These are phyloP conservation scores for Naganishia vishniacii DNA, from an alignment of 768 basidiomycete genomes.

Conservation along the genomic window DNA sequence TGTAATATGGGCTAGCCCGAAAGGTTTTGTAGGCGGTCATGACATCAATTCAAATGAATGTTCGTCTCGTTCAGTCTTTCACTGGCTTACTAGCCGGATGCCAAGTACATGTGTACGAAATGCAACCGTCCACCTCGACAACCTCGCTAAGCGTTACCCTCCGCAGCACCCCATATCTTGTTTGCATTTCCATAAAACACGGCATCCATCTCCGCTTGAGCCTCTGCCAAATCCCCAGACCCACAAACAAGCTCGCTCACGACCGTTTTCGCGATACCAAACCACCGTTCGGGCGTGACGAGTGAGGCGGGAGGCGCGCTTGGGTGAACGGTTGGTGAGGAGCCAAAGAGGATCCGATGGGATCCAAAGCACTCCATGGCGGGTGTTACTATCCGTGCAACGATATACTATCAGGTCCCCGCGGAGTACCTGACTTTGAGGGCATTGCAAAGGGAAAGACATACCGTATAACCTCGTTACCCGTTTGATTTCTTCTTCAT, in stretches of 20 bases:
- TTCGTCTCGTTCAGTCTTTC: too few species aligned
- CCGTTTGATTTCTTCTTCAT: slow-evolving; percentile 36
- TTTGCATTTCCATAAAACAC: slow-evolving; percentile 21
- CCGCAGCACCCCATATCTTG: slow-evolving; percentile 5
- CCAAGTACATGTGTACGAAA: too few species aligned
- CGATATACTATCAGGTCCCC: background rate
- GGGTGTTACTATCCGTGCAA: slow-evolving; percentile 34
- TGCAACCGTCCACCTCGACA: background rate
- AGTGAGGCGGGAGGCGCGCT: background rate
- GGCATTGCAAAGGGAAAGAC: slow-evolving; percentile 16
- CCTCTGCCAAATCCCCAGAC: slow-evolving; percentile 9
- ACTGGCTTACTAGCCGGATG: too few species aligned
- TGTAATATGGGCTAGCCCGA: too few species aligned
- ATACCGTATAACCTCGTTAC: slow-evolving; percentile 44
- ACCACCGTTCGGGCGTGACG: slow-evolving; percentile 17
- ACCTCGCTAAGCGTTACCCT: background rate
- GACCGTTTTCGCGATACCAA: background rate
- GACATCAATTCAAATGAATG: too few species aligned
- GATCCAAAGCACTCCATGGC: slow-evolving; percentile 45
- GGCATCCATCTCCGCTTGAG: slow-evolving; percentile 17
- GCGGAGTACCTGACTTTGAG: too few species aligned
- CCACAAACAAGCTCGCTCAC: slow-evolving; percentile 17
- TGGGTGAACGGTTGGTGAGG: slow-evolving; percentile 27
- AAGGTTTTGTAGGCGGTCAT: too few species aligned
- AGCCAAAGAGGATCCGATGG: slow-evolving; percentile 43